Base-by-base conservation (phyloP, 2,329 filamentous ascomycete species). In the Talaromyces marneffei region DNA sequence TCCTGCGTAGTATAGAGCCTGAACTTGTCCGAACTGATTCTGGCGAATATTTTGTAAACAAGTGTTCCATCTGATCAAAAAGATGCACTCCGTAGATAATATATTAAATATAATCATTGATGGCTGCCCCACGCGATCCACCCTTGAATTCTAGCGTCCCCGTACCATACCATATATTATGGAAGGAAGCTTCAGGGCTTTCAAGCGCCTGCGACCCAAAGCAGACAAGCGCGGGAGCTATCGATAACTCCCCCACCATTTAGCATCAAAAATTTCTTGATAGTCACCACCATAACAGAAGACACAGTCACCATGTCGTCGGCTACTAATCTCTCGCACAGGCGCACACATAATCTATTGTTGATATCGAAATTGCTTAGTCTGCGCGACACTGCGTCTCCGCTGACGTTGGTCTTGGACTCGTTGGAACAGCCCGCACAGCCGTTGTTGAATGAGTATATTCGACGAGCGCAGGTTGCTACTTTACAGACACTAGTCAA, bases 321-420 rank as follows among this genome's bases (percentile, higher is more conserved):
- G n/a, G 62, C 68, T 53, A 73, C 23, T 27, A 62, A 70, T 59
- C 61, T 77, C 16, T 74, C 77, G 52, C 90, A 96, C 70, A 83
- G 89, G 31, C 85, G 91, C 65, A 92, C 91, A 20, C 92, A 96
- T 75, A 92, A 92, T 72, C 78, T 95, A 23, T 84, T 96, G 2
- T 80, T 96, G 2, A 86, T 96, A 60, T 90, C 92, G 65, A 92
- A 91, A 71, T 80, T 96, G 1, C 81, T 96, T 65, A 90, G 87
- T 70, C 80, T 91, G 60, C 84, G 91, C 64, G 89, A 94, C 74
- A 86, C 85, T 61, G 86, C 89, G 14, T 96, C 91, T 54, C 93
- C 93, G 2, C 86, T 97, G 69, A 97, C 92, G 0, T 79, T 97
- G 27, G 77, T 97, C 2, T 81, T 96, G 61, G 93, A 97, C 74